Conservation (phyloP, 2,329 filamentous ascomycete genomes). For the Trichoderma polysporum region DNA sequence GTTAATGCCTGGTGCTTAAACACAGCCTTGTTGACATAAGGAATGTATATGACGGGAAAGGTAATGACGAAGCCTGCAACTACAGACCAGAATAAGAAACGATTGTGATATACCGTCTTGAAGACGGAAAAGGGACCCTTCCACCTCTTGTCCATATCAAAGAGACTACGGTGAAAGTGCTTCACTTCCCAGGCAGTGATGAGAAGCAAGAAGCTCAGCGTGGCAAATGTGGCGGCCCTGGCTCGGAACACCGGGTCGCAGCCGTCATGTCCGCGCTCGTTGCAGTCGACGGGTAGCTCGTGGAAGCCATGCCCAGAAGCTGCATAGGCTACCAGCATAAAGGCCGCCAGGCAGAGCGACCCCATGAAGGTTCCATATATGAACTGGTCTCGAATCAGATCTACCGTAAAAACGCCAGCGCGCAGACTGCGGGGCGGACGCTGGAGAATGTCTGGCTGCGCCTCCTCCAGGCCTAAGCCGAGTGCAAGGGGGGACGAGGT, state of each 20-base stretch:
- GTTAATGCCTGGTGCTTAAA: slow-evolving; percentile 68
- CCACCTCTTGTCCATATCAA: slow-evolving; percentile 61
- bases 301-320: slow-evolving; percentile 45
- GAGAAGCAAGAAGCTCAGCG: slow-evolving; percentile 65
- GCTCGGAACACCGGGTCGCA: slow-evolving; percentile 63
- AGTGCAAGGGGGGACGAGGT: slow-evolving; percentile 71
- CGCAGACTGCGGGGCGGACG: slow-evolving; percentile 63
- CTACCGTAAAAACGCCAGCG: slow-evolving; percentile 61
- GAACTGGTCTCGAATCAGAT: slow-evolving; percentile 66
- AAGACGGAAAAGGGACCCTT: slow-evolving; percentile 51
- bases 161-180: slow-evolving; percentile 67
- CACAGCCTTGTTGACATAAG: slow-evolving; percentile 62
- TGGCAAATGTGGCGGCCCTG: slow-evolving; percentile 67
- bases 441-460: slow-evolving; percentile 64
- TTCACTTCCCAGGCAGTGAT: slow-evolving; percentile 74
- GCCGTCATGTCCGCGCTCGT: slow-evolving; percentile 48
- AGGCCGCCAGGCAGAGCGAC: slow-evolving; percentile 59
- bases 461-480: slow-evolving; percentile 69
- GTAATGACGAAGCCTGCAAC: slow-evolving; percentile 59
- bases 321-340: slow-evolving; percentile 59
- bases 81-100: slow-evolving; percentile 65
- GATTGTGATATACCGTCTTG: slow-evolving; percentile 65
- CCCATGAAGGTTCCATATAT: slow-evolving; percentile 66
- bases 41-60: slow-evolving; percentile 67
- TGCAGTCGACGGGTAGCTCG: slow-evolving; percentile 57